A percentile compares a stretch with the other conserved stretches of the same genome.
phyloP scores from a whole-genome alignment of 1,284 basidiomycete genomes.

The Wolfiporia cocos region DNA sequence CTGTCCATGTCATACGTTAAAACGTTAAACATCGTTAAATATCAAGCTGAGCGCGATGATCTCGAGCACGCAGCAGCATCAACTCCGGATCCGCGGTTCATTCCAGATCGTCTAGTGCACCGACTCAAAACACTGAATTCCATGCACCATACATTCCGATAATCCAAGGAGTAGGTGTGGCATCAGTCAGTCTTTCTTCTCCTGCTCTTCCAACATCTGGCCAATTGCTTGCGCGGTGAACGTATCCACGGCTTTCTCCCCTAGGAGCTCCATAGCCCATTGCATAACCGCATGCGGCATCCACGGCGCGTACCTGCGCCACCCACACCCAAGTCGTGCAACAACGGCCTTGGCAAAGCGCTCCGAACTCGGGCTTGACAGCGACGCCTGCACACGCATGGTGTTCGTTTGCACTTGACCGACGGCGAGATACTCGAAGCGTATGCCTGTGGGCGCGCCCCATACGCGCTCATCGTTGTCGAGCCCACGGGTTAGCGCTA shows the following conservation, averaged over 20 bases:
- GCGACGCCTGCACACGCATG: conserved; percentile 8
- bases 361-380: conserved; percentile 15
- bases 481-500: conserved; percentile 18
- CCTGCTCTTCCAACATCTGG: conserved; percentile 5
- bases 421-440: conserved; percentile 19
- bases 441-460: conserved; percentile 17
- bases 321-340: conserved; percentile 15
- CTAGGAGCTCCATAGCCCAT: conserved; percentile 9
- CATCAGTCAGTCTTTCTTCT: conserved; percentile 5
- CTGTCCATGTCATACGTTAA: too few relatives aligned
- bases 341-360: conserved; percentile 15
- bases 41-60: too few relatives aligned
- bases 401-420: conserved; percentile 18
- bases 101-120: too few relatives aligned
- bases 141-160: too few relatives aligned
- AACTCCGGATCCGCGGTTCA: too few relatives aligned
- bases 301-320: conserved; percentile 15
- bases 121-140: too few relatives aligned
- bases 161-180: too few relatives aligned
- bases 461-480: conserved; percentile 22
- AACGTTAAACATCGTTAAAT: too few relatives aligned
- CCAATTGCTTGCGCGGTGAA: conserved; percentile 13
- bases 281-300: conserved; percentile 13
- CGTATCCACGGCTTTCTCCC: conserved; percentile 9
- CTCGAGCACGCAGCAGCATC: too few relatives aligned